These are phyloP conservation scores for Gypsophila paniculata DNA, from an alignment of 179 eudicot species.

Conservation along the genomic window DNA sequence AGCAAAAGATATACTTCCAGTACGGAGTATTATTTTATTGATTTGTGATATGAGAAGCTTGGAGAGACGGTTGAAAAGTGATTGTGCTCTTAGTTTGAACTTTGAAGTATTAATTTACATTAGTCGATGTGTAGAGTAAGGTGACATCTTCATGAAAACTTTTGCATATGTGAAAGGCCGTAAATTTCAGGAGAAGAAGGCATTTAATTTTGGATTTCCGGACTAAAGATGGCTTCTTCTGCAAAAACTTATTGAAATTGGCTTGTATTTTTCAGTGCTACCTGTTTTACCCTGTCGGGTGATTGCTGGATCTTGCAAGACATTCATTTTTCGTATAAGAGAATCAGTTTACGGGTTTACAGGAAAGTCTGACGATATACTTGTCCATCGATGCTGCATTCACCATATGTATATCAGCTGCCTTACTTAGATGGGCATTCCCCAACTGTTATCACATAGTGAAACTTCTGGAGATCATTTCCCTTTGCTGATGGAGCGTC, in stretches of 20 bases:
- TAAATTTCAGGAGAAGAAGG: too few relatives aligned
- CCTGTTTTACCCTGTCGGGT: slow-evolving; percentile 17
- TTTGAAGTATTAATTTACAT: background rate
- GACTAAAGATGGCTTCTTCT: too few relatives aligned
- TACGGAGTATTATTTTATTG: too few relatives aligned
- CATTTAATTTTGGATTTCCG: too few relatives aligned
- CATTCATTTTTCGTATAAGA: background rate
- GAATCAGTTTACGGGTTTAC: background rate
- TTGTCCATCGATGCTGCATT: slow-evolving; percentile 23
- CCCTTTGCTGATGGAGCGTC: slow-evolving; percentile 36
- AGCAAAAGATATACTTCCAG: too few relatives aligned
- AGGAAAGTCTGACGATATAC: slow-evolving; percentile 10
- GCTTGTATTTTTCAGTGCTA: slow-evolving; percentile 13
- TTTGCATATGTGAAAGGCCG: too few relatives aligned
- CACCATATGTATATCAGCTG: slow-evolving; percentile 10
- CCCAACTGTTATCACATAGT: slow-evolving; percentile 35
- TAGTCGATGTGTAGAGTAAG: background rate
- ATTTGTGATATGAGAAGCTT: too few relatives aligned
- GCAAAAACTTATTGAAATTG: too few relatives aligned
- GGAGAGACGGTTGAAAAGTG: too few relatives aligned
- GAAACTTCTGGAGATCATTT: slow-evolving; percentile 20
- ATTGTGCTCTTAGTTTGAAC: too few relatives aligned
- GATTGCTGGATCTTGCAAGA: slow-evolving; percentile 12
- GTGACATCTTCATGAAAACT: too few relatives aligned
- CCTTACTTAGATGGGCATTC: slow-evolving; percentile 31